Evolutionary conservation across 179 eudicot species (phyloP).

Genomic region (Carnegiea gigantea): DNA sequence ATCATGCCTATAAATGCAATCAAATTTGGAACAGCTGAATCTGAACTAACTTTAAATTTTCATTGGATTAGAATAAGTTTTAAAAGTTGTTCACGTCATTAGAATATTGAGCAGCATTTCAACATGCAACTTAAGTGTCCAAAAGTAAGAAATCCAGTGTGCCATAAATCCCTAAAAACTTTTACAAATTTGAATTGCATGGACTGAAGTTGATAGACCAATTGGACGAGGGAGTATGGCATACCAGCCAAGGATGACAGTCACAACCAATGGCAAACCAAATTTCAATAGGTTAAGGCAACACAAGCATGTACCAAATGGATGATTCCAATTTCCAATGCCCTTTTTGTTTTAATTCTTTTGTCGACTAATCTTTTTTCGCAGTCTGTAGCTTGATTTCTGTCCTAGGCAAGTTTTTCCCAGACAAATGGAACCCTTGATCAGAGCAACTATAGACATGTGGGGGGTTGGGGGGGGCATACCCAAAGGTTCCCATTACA

Average conservation of each 20-base stretch:
- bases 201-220: background rate
- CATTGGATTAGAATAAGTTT: no score
- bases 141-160: background rate
- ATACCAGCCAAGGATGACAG: background rate
- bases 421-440: background rate
- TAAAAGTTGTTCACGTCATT: background rate
- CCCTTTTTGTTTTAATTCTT: background rate
- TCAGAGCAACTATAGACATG: background rate
- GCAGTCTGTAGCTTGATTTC: background rate
- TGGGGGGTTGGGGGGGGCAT: conserved; percentile 12
- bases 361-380: background rate
- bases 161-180: background rate
- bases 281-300: background rate
- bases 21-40: background rate
- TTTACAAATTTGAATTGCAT: background rate
- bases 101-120: background rate
- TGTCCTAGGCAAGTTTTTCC: background rate
- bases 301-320: background rate
- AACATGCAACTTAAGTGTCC: background rate
- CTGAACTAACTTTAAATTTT: background rate
- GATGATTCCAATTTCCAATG: background rate
- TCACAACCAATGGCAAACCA: background rate
- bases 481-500: conserved; percentile 99
- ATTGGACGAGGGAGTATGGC: background rate
- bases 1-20: background rate